Evolutionary conservation across 2,329 filamentous ascomycete species (phyloP), one percentile per base, ranked within the genome.

Genomic region (Venturia aucupariae): DNA sequence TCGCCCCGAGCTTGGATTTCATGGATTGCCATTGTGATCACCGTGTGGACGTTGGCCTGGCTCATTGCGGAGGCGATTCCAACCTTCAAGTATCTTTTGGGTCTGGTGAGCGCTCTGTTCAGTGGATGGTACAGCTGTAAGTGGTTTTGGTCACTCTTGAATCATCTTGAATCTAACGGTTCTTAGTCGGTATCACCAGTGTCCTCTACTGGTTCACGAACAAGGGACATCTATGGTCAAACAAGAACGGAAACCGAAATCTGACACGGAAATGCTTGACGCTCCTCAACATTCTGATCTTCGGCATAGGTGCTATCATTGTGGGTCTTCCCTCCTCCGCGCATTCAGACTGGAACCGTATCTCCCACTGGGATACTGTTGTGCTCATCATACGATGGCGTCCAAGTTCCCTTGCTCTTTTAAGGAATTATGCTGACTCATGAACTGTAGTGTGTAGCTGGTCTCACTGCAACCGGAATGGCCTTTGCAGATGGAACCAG

Each of bases 31-130:
- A 83, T 90, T 57, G 81, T 82, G 0, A 71, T 80, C 0, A 71
- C 68, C 15, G 72, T 84, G 19, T 90, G 86, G 84, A 68, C 84
- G 6, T 64, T 88, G 4, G 84, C 86, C 2, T 88, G 85, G 80
- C 73, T 90, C 65, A 86, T 91, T 65, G 86, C 88, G 5, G 82
- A 87, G 71, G 84, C 85, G 0, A 86, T 90, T 8, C 88, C 88
- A 0, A 82, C 85, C 60, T 91, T 90, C 76, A 84, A 84, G 70
- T 80, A 84, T 59, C 76, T 90, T 10, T 76, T 90, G n/a, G 83
- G 83, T 4, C 74, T 90, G 42, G 71, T 67, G 69, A 75, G 72
- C 19, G 72, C 66, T 7, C 32, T 48, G 44, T 61, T 89, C 66
- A 84, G 82, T 24, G 84, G 81, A 63, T 89, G 87, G 86, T 90